Evolutionary conservation across 2,329 filamentous ascomycete genomes (phyloP).

Genomic region (Teratosphaeria gauchensis): DNA sequence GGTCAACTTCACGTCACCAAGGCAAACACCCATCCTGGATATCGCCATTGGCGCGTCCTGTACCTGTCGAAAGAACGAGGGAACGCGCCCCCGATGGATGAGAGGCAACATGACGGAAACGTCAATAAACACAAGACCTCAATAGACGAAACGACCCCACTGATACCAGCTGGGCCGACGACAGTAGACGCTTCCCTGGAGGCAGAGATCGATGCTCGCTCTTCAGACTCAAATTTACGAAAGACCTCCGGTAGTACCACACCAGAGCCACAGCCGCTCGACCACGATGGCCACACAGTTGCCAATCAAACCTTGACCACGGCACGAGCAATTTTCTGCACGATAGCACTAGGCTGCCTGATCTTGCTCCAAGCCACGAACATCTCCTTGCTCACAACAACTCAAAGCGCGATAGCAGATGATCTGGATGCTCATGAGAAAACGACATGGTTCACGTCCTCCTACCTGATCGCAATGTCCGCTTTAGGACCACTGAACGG

Average conservation of each 20-base stretch:
- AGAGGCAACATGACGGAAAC: neutral
- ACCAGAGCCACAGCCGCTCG: neutral
- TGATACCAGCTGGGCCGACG: constrained; percentile 12
- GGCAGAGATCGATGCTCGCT: constrained; percentile 1
- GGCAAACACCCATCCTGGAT: neutral
- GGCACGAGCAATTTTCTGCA: constrained; percentile 10
- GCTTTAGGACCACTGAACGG: constrained; percentile 60
- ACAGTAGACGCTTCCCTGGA: constrained; percentile 13
- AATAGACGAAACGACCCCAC: constrained; percentile 11
- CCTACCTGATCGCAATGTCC: constrained; percentile 57
- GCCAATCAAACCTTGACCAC: constrained; percentile 16
- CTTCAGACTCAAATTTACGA: neutral
- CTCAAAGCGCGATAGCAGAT: constrained; percentile 64
- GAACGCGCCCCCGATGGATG: neutral
- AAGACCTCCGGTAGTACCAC: neutral
- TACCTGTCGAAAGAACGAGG: neutral
- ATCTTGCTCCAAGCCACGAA: constrained; percentile 47
- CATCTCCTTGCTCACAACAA: constrained; percentile 72
- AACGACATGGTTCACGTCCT: constrained; percentile 71
- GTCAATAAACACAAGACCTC: neutral
- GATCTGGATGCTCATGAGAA: constrained; percentile 65
- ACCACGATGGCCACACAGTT: constrained; percentile 8
- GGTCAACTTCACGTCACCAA: neutral
- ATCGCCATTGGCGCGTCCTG: neutral
- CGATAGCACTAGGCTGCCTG: constrained; percentile 19